Conservation (phyloP, 2,329 filamentous ascomycete species). For the Venturia asperata region DNA sequence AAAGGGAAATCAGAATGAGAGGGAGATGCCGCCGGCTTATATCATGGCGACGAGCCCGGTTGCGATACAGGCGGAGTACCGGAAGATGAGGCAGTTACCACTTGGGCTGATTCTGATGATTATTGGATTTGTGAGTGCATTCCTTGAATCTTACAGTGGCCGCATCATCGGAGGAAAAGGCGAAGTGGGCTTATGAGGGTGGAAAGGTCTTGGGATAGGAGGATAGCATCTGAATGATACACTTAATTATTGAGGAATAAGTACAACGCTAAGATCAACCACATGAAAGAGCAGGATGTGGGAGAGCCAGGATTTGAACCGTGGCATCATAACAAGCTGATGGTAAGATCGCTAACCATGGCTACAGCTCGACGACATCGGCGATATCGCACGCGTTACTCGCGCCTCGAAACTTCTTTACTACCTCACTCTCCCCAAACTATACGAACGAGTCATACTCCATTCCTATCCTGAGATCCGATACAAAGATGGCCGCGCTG, state of each 20-base stretch:
- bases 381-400: constrained; percentile 52
- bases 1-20: constrained; percentile 3
- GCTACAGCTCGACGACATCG: constrained; percentile 48
- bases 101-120: constrained; percentile 8
- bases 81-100: background rate
- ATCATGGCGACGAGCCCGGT: constrained; percentile 5
- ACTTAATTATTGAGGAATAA: no score
- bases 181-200: background rate
- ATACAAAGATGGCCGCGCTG: constrained; percentile 50
- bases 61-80: background rate
- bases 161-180: background rate
- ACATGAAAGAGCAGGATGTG: background rate
- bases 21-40: background rate
- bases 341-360: background rate
- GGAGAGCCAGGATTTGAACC: background rate
- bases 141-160: background rate
- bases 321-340: background rate
- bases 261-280: no score
- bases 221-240: background rate
- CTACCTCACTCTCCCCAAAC: constrained; percentile 56
- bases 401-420: constrained; percentile 55
- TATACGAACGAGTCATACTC: constrained; percentile 51
- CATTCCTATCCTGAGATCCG: constrained; percentile 53
- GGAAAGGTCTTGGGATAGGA: background rate
- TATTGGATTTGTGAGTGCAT: constrained; percentile 3